Evolutionary conservation across 2,329 filamentous ascomycete species (phyloP).

Genomic region (Diatrype stigma): DNA sequence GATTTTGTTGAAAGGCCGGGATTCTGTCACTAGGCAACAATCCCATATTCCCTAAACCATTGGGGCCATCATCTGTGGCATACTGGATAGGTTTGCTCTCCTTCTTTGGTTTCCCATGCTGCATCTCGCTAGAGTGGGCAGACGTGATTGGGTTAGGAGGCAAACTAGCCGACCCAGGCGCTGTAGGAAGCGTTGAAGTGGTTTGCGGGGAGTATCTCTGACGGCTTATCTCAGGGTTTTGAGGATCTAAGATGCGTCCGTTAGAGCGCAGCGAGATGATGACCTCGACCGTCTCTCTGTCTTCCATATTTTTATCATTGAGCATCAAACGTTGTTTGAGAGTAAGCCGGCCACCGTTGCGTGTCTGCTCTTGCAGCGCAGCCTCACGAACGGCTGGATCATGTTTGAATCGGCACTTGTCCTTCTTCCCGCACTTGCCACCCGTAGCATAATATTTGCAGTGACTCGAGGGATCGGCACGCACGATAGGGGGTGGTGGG

Average conservation of each 20-base stretch:
- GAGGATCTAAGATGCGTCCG: conserved; percentile 43
- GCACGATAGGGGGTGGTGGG: conserved; percentile 46
- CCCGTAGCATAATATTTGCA: conserved; percentile 70
- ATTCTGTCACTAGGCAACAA: conserved; percentile 13
- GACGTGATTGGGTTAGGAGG: conserved; percentile 32
- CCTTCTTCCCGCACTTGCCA: conserved; percentile 66
- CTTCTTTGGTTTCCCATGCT: conserved; percentile 12
- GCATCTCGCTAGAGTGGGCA: conserved; percentile 20
- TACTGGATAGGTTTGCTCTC: conserved; percentile 16
- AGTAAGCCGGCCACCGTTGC: conserved; percentile 62
- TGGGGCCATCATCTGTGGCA: conserved; percentile 35
- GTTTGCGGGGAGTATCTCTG: conserved; percentile 22
- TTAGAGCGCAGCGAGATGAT: conserved; percentile 62
- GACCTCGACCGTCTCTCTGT: conserved; percentile 61
- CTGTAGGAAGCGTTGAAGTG: conserved; percentile 23
- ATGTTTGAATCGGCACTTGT: conserved; percentile 71
- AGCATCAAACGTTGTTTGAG: conserved; percentile 61
- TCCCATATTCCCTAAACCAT: conserved; percentile 37
- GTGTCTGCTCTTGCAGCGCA: conserved; percentile 59
- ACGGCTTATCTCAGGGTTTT: conserved; percentile 25
- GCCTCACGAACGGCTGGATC: conserved; percentile 60
- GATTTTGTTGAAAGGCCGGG: not conserved
- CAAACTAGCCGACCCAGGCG: conserved; percentile 21
- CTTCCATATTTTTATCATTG: conserved; percentile 66
- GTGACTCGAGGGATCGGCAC: conserved; percentile 58